These are phyloP conservation scores for Fusarium beomiforme DNA, from an alignment of 2,329 filamentous ascomycete species.

Conservation along the genomic window DNA sequence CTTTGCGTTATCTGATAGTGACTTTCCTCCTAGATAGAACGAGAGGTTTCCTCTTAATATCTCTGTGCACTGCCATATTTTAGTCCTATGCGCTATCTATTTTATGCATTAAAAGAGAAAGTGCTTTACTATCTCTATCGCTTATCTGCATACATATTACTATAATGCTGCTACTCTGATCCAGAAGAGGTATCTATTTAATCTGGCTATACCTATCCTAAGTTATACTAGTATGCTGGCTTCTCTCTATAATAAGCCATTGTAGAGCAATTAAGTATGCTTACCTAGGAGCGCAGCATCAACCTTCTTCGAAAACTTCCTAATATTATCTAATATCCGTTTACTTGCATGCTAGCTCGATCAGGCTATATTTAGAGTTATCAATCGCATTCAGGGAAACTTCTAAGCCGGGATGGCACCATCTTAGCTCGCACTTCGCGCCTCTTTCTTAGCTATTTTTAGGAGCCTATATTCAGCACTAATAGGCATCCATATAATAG, in stretches of 20 bases:
- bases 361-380: too few species aligned
- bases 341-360: background rate
- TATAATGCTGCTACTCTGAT: slow-evolving; percentile 20
- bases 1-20: slow-evolving; percentile 9
- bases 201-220: slow-evolving; percentile 27
- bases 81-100: background rate
- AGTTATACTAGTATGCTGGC: slow-evolving; percentile 17
- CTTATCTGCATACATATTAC: slow-evolving; percentile 1
- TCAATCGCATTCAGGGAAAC: background rate
- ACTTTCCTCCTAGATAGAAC: slow-evolving; percentile 38
- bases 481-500: background rate
- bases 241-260: background rate
- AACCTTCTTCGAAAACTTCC: background rate
- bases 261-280: background rate
- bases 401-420: background rate
- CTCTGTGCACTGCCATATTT: slow-evolving; percentile 16
- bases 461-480: background rate
- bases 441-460: background rate
- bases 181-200: slow-evolving; percentile 8
- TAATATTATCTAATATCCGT: background rate
- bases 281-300: background rate
- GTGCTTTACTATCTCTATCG: slow-evolving; percentile 2
- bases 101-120: slow-evolving; percentile 22
- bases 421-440: background rate
- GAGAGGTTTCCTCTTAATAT: slow-evolving; percentile 20